Conservation (phyloP, 2,329 filamentous ascomycete genomes). For the Cercospora citrullina region DNA sequence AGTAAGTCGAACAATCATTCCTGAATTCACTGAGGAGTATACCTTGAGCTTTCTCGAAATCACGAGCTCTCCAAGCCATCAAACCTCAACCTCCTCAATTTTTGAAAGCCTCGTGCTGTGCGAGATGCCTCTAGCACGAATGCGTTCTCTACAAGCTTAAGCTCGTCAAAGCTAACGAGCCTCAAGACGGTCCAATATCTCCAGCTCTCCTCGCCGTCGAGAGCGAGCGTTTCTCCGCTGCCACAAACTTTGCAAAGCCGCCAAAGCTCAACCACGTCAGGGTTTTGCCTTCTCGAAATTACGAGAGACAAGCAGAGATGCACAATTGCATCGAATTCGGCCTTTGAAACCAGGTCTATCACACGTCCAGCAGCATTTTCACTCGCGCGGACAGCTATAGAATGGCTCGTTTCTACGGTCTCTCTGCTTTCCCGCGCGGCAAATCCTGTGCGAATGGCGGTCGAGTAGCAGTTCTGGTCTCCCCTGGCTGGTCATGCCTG, state of each 20-base stretch:
- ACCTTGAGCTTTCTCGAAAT: background rate
- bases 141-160: background rate
- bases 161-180: background rate
- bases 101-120: background rate
- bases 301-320: background rate
- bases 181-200: background rate
- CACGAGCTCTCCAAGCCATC: background rate
- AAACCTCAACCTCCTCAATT: background rate
- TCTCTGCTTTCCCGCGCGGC: too few species aligned
- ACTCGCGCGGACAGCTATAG: too few species aligned
- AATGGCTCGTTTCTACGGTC: too few species aligned
- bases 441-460: too few species aligned
- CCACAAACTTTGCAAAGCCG: background rate
- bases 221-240: background rate
- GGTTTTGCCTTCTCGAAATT: background rate
- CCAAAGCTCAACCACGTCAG: background rate
- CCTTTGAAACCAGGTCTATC: too few species aligned
- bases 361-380: too few species aligned
- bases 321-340: too few species aligned
- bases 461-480: too few species aligned
- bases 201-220: background rate
- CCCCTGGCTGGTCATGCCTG: too few species aligned
- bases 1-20: too few species aligned
- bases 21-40: too few species aligned
- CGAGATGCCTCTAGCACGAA: background rate